phyloP scores from a whole-genome alignment of 2,329 filamentous ascomycete genomes.

The Tothia fuscella region DNA sequence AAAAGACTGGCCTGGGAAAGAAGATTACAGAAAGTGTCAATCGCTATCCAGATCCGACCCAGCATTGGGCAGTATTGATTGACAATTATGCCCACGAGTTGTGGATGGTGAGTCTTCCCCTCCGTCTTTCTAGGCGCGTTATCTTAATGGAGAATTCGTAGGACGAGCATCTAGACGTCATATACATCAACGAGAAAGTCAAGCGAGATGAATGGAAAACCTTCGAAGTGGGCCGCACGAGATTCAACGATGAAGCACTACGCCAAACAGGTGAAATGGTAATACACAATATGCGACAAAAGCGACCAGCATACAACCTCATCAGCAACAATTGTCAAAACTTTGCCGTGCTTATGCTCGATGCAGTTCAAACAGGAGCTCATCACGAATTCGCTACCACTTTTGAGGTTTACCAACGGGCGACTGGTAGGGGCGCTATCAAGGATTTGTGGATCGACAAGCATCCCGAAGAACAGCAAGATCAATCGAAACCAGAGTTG shows the following conservation, averaged over 20 bases:
- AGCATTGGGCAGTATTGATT: constrained; percentile 49
- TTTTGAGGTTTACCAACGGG: constrained; percentile 40
- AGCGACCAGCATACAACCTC: constrained; percentile 42
- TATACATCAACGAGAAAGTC: constrained; percentile 38
- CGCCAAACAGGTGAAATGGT: constrained; percentile 31
- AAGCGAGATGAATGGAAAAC: constrained; percentile 7
- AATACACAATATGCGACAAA: constrained; percentile 39
- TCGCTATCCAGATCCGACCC: constrained; percentile 45
- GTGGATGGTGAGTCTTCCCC: constrained; percentile 51
- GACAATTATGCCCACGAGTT: constrained; percentile 44
- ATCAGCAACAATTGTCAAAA: constrained; percentile 51
- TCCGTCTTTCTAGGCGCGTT: too few relatives aligned
- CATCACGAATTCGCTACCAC: constrained; percentile 43
- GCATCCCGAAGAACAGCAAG: constrained; percentile 19
- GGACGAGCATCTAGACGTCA: constrained; percentile 42
- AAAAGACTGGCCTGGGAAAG: constrained; percentile 42
- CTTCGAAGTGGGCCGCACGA: constrained; percentile 8
- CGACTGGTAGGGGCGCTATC: constrained; percentile 39
- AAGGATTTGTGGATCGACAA: constrained; percentile 38
- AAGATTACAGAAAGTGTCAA: constrained; percentile 44
- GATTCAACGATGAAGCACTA: constrained; percentile 10
- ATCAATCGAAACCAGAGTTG: constrained; percentile 14
- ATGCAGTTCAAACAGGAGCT: constrained; percentile 41
- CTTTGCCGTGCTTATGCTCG: constrained; percentile 41
- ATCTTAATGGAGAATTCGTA: too few relatives aligned